Conservation (phyloP, 2,329 filamentous ascomycete species). For the Fusarium gaditjirri region DNA sequence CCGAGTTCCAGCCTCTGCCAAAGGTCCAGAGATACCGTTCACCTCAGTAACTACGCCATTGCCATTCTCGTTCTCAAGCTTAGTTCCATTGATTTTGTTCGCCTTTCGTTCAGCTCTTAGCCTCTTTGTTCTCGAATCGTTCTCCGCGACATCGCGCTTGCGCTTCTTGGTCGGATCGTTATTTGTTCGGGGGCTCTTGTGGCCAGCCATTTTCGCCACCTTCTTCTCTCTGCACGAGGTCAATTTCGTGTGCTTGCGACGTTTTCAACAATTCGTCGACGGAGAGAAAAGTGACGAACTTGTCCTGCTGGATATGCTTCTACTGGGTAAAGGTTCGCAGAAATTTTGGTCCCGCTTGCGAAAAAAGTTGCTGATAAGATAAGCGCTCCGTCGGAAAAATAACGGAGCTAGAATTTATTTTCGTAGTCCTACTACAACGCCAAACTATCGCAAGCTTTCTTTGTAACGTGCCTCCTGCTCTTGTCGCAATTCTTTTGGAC, state of each 20-base stretch:
- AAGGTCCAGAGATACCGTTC: slow-evolving; percentile 29
- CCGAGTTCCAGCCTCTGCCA: slow-evolving; percentile 30
- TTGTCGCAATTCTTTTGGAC: slow-evolving; percentile 39
- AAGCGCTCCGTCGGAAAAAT: slow-evolving; percentile 48
- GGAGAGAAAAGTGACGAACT: slow-evolving; percentile 31
- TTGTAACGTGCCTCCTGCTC: slow-evolving; percentile 27
- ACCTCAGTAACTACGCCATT: slow-evolving; percentile 28
- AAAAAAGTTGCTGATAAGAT: slow-evolving; percentile 54
- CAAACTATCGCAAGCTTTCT: slow-evolving; percentile 32
- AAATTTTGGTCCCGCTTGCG: slow-evolving; percentile 54
- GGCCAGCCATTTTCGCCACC: slow-evolving; percentile 49
- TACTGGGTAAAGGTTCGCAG: slow-evolving; percentile 41
- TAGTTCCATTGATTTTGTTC: slow-evolving; percentile 44
- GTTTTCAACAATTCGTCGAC: slow-evolving; percentile 29
- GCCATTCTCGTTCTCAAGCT: slow-evolving; percentile 11
- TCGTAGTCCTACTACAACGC: slow-evolving; percentile 21
- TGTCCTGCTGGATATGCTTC: slow-evolving; percentile 13
- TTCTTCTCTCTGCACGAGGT: slow-evolving; percentile 12
- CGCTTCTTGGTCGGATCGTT: slow-evolving; percentile 58
- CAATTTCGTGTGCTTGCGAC: slow-evolving; percentile 31
- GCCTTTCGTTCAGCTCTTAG: slow-evolving; percentile 50
- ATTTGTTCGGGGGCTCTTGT: slow-evolving; percentile 47
- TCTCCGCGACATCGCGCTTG: slow-evolving; percentile 58
- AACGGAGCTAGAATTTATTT: slow-evolving; percentile 47
- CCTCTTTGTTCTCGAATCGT: slow-evolving; percentile 55